Evolutionary conservation across 108 stramenopile species (phyloP), one percentile per base, ranked within the genome.

Genomic region (Schizochytrium sp.): DNA sequence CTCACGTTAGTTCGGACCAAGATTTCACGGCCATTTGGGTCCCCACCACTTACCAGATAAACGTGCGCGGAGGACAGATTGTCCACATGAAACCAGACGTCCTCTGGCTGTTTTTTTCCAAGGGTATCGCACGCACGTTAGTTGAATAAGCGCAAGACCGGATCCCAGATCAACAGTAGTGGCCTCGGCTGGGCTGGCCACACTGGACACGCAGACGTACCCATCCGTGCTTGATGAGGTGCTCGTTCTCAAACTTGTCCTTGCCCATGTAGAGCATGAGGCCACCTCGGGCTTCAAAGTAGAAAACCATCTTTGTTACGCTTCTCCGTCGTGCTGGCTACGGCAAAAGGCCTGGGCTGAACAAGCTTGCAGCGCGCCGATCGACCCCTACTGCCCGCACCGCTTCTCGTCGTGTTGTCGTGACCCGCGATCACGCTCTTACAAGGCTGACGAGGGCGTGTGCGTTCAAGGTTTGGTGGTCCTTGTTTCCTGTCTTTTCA

Each of bases 11-110:
- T 2, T 34, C 34, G 34, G 2, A 2, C 2, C 34, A 34, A 34
- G 34, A 34, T 3, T 1, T 1, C 21, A 87, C 18, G 12, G 3
- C 2, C 14, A 10, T 58, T 34, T 90, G 90, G 90, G 90, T 92
- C 69, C 88, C 91, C 44, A 92, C 71, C 5, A 48, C 55, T 60
- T 87, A 92, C 88, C 53, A 99, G 91, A 91, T 99, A 99, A 4
- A 99, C 98, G 91, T 99, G 99, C 43, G 99, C 99, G 5, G 97
- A 98, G 87, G 94, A 95, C 43, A 99, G 89, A 90, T 98, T 96
- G 87, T 99, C 98, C n/a, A 99, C 98, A 90, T 99, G 98, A 89
- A 98, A 99, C 98, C 97, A 98, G 19, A 96, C 93, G 58, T 96
- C 96, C 57, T 95, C 93, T n/a, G 95, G 94, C 63, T 69, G 63